Evolutionary conservation across 495 filamentous ascomycete species (phyloP), one percentile per base, ranked within the genome.

Genomic region (Xylaria nigripes): DNA sequence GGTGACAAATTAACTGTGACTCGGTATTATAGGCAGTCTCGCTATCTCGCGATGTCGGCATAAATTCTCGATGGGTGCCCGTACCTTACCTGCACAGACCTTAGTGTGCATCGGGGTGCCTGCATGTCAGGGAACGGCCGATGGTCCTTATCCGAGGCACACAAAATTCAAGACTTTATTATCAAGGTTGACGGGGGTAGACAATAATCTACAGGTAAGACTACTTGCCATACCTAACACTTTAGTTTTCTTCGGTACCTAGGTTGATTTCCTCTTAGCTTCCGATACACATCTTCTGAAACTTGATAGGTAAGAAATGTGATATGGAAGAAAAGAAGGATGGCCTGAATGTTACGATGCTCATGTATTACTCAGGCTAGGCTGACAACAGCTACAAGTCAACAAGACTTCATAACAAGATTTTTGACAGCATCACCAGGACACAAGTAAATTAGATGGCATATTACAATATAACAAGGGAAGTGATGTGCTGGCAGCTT

Each of bases 121-220:
- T 42, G 51, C 51, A 54, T 54, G 45, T 36, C 40, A 48, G 44
- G 51, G 34, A 12, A 46, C 42, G 19, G 16, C n/a, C 19, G 42
- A n/a, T 46, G 18, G 32, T 34, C 45, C 15, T 5, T 42, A 30
- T 54, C 23, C 34, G 22, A 16, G 44, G 23, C 43, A 38, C 34
- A 13, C 32, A 22, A 13, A 23, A 13, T 7, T 34, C 23, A 38
- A n/a, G 32, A 25, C 19, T 19, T n/a, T n/a, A 6, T 13, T 15
- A 30, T 38, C 21, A 29, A 30, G 9, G 22, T 24, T 34, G 19
- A 23, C 21, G 9, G 51, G 29, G 27, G 8, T 42, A 30, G 12
- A 32, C 12, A n/a, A 24, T 10, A 4, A 3, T 40, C 36, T 41
- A 43, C 30, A 30, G 19, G 51, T 15, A 32, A 42, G 23, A 46